Evolutionary conservation across 78 protist species (phyloP).

Genomic region (Cavenderia fasciculata): DNA sequence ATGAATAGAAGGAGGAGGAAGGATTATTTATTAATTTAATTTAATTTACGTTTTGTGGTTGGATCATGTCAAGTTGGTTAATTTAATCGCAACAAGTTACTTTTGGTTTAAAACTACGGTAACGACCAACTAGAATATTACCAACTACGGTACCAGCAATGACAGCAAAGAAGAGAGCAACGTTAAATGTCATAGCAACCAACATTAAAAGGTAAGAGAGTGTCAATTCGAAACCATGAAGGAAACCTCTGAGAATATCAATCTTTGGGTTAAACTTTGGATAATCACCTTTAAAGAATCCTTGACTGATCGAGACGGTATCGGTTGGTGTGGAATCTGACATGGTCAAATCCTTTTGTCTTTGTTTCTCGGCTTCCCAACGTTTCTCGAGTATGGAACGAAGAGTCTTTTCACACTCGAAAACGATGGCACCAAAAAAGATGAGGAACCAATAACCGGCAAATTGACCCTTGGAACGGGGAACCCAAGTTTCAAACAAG

Average conservation of each 20-base stretch:
- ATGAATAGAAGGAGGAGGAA: no score
- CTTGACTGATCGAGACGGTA: no score
- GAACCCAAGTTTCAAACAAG: slow-evolving; percentile 53
- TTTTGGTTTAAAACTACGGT: slow-evolving; percentile 44
- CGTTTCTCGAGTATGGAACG: slow-evolving; percentile 31
- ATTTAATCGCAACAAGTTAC: slow-evolving; percentile 47
- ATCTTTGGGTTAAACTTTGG: not conserved
- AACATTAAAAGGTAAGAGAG: slow-evolving; percentile 38
- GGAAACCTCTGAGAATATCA: slow-evolving; percentile 19
- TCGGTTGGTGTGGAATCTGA: not conserved
- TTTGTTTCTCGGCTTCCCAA: slow-evolving; percentile 22
- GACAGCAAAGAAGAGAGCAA: slow-evolving; percentile 59
- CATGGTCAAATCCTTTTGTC: not conserved
- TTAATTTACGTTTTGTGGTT: no score
- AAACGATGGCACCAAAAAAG: slow-evolving; percentile 47
- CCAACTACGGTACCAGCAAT: slow-evolving; percentile 58
- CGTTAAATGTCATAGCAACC: slow-evolving; percentile 71
- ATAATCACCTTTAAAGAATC: not conserved
- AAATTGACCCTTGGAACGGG: slow-evolving; percentile 44
- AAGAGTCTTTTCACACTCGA: slow-evolving; percentile 33
- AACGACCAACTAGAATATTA: slow-evolving; percentile 55
- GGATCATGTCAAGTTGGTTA: no score
- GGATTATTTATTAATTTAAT: no score
- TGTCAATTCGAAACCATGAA: slow-evolving; percentile 57
- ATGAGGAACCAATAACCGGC: slow-evolving; percentile 43